Conservation (phyloP, 148 eudicot species). For the Camellia sinensis region DNA sequence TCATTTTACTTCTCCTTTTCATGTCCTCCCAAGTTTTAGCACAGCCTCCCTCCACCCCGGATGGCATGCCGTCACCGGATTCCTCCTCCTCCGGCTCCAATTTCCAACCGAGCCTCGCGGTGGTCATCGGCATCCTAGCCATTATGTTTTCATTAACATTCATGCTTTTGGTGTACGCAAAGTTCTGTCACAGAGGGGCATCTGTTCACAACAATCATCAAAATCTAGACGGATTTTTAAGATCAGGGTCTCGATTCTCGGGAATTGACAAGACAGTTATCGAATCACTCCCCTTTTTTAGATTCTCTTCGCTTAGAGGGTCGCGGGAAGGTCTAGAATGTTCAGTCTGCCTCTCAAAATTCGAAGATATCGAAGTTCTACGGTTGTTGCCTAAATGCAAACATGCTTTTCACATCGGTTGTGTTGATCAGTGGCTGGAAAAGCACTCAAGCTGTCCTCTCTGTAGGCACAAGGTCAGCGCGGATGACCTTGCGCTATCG, state of each 20-base stretch:
- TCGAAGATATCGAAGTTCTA: slow-evolving; percentile 55
- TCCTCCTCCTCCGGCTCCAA: slow-evolving; percentile 11
- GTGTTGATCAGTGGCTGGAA: slow-evolving; percentile 74
- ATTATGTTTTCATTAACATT: slow-evolving; percentile 53
- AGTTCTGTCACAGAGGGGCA: slow-evolving; percentile 31
- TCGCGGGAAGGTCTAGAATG: slow-evolving; percentile 70
- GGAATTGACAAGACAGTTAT: slow-evolving; percentile 56
- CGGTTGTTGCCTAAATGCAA: slow-evolving; percentile 73
- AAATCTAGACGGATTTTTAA: slow-evolving; percentile 17
- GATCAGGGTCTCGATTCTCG: slow-evolving; percentile 35
- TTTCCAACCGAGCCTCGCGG: slow-evolving; percentile 69
- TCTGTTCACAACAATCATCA: slow-evolving; percentile 4
- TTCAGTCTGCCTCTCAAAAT: slow-evolving; percentile 66
- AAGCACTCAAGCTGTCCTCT: slow-evolving; percentile 76
- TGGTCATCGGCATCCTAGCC: slow-evolving; percentile 52
- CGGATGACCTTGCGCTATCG: slow-evolving; percentile 34
- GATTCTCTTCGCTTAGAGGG: slow-evolving; percentile 65
- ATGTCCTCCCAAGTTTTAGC: slow-evolving; percentile 24
- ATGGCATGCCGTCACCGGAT: slow-evolving; percentile 10
- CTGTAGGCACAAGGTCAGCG: slow-evolving; percentile 50
- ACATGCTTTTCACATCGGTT: slow-evolving; percentile 69
- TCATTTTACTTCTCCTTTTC: neutral
- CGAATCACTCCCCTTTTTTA: slow-evolving; percentile 65
- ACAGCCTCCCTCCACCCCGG: slow-evolving; percentile 17
- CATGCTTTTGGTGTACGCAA: slow-evolving; percentile 51